Percentiles rank a stretch among this genome's conserved stretches.
Evolutionary conservation across 768 basidiomycete genomes (phyloP).

Genomic region (Naganishia onofrii): DNA sequence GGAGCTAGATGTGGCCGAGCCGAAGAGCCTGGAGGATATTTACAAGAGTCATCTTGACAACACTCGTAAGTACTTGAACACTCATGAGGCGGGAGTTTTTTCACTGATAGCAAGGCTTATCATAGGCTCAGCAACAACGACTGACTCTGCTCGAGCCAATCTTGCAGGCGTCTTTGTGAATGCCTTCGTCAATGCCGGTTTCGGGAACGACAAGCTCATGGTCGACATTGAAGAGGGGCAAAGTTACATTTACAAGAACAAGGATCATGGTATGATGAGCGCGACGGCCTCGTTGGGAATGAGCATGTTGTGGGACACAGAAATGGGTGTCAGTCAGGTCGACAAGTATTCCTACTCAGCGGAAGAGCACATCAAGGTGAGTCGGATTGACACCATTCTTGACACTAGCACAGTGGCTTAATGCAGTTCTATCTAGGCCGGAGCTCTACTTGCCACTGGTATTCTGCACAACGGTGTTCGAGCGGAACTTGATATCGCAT

Average conservation of each 20-base stretch:
- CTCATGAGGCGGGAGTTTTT: conserved; percentile 2
- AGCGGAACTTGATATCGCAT: conserved; percentile 86
- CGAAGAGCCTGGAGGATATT: conserved; percentile 91
- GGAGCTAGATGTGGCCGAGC: conserved; percentile 82
- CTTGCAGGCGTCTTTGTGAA: conserved; percentile 97
- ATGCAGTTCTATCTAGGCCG: conserved; percentile 59
- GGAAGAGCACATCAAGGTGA: conserved; percentile 91
- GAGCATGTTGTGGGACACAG: conserved; percentile 92
- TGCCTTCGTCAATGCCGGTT: conserved; percentile 97
- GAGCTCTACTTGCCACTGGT: conserved; percentile 90
- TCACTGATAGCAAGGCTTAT: neutral
- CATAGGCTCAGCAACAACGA: conserved; percentile 67
- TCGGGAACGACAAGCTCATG: conserved; percentile 98
- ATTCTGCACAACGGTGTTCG: conserved; percentile 84
- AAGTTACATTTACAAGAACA: conserved; percentile 99
- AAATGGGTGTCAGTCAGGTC: conserved; percentile 85
- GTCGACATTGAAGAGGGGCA: conserved; percentile 91
- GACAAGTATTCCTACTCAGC: conserved; percentile 96
- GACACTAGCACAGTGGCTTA: neutral
- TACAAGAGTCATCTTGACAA: conserved; percentile 96
- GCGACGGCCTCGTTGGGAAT: conserved; percentile 92
- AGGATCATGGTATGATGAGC: conserved; percentile 97
- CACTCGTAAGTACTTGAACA: conserved; percentile 60
- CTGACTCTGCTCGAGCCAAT: conserved; percentile 91
- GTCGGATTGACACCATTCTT: conserved; percentile 5